Percentiles rank a stretch among this genome's conserved stretches.
Conservation (phyloP, 179 eudicot species). For the Corrigiola litoralis region DNA sequence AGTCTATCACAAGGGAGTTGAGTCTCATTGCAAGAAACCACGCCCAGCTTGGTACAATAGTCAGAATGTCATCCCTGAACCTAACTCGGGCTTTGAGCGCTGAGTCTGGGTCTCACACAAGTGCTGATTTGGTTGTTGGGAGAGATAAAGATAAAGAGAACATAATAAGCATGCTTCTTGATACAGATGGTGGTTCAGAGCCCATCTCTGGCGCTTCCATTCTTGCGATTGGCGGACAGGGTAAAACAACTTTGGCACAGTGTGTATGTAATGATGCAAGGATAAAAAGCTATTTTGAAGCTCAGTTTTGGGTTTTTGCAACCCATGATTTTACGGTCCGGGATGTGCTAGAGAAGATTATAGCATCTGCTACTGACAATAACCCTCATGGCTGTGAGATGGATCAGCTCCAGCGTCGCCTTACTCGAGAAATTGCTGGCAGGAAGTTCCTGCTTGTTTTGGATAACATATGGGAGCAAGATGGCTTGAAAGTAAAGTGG, state of each 20-base stretch:
- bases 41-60: not conserved
- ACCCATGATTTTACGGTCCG: not conserved
- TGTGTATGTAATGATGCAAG: conserved; percentile 8
- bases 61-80: not conserved
- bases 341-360: conserved; percentile 2
- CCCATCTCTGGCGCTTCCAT: not conserved
- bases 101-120: not conserved
- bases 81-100: not conserved
- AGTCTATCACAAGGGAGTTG: not conserved
- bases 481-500: not conserved
- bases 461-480: conserved; percentile 11
- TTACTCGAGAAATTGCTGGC: not conserved
- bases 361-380: not conserved
- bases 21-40: not conserved
- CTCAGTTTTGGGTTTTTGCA: conserved; percentile 1
- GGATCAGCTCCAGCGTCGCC: not conserved
- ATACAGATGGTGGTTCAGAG: not conserved
- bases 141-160: not conserved
- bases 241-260: conserved; percentile 12
- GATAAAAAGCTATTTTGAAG: conserved; percentile 8
- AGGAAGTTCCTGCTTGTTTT: conserved; percentile 14
- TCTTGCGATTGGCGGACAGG: conserved; percentile 18
- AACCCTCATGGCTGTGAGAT: not conserved
- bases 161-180: not conserved
- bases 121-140: not conserved